Evolutionary conservation across 108 stramenopile genomes (phyloP), one percentile per base, ranked within the genome.

Genomic region (Nitzschia sp.): DNA sequence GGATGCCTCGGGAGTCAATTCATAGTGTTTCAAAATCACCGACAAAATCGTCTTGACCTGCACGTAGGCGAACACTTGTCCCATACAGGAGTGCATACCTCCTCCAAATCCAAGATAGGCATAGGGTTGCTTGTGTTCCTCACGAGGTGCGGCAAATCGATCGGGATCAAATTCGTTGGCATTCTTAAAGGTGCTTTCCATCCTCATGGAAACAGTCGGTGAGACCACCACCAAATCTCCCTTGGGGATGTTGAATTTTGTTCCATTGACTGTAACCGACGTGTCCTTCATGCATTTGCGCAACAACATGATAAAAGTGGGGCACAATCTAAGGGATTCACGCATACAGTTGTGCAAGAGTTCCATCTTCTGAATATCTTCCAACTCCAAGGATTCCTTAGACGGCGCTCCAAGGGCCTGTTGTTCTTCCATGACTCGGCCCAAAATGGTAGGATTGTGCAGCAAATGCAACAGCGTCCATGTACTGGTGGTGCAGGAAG

Each of bases 1-100:
- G 38, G 76, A 71, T n/a, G 82, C 68, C 44, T 92, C 85, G 65
- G 90, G 82, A 64, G 95, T 92, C 57, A 99, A 64, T 58, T 97
- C 93, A 72, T 88, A 99, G 50, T 96, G 88, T 15, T 96, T 86
- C 41, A 98, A 84, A 31, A 99, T 71, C 25, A 97, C 81, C 55
- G 94, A 92, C 44, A 99, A 30, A 78, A 99, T 92, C n/a, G 97
- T 98, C 87, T 98, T 98, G 55, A 98, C 97, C 85, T 99, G 99
- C 30, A 98, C 65, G 70, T 86, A 96, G n/a, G 88, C 99, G 83
- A 99, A 99, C 71, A 94, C 90, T 82, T 98, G 97, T 52, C 99
- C 99, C 94, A 98, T 97, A 78, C 99, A 99, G 55, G 93, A 87
- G 82, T 99, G 99, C 90, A 97, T 88, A 22, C 99, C 99, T 38